Evolutionary conservation across 1,284 basidiomycete species (phyloP).

Genomic region (Porodaedalea pini): DNA sequence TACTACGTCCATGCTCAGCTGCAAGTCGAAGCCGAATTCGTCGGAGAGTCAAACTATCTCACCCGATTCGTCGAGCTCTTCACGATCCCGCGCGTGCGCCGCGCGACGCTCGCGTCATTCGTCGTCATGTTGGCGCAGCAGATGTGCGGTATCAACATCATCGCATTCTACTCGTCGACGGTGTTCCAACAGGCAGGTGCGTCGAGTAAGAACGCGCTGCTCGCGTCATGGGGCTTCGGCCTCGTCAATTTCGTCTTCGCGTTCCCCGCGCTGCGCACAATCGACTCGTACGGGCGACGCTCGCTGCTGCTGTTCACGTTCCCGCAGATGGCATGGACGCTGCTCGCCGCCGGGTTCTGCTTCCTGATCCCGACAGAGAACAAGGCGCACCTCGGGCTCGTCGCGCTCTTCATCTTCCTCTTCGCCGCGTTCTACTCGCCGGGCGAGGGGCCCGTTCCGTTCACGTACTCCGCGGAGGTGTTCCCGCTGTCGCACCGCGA

Average conservation of each 20-base stretch:
- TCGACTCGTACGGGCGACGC: slow-evolving; percentile 58
- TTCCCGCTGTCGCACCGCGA: slow-evolving; percentile 60
- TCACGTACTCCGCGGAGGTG: slow-evolving; percentile 60
- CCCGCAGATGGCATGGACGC: slow-evolving; percentile 56
- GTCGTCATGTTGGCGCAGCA: slow-evolving; percentile 68
- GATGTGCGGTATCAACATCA: slow-evolving; percentile 53
- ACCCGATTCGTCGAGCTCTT: slow-evolving; percentile 60
- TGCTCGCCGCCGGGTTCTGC: slow-evolving; percentile 58
- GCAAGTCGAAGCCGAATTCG: slow-evolving; percentile 49
- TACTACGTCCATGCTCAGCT: slow-evolving; percentile 60
- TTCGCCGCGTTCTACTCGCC: slow-evolving; percentile 58
- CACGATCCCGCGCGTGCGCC: slow-evolving; percentile 62
- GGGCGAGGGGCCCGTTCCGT: slow-evolving; percentile 72
- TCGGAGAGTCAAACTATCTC: slow-evolving; percentile 44
- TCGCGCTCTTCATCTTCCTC: slow-evolving; percentile 57
- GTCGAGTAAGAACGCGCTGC: slow-evolving; percentile 44
- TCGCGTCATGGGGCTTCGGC: slow-evolving; percentile 72
- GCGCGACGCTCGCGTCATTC: slow-evolving; percentile 64
- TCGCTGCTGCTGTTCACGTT: slow-evolving; percentile 58
- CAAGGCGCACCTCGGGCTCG: slow-evolving; percentile 40
- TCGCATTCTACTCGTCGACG: slow-evolving; percentile 67
- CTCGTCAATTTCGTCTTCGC: slow-evolving; percentile 65
- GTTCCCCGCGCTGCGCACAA: slow-evolving; percentile 58
- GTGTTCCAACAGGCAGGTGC: slow-evolving; percentile 62
- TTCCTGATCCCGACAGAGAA: slow-evolving; percentile 45